phyloP scores from a whole-genome alignment of 106 monocot species.

The Xerophyta viscosa region DNA sequence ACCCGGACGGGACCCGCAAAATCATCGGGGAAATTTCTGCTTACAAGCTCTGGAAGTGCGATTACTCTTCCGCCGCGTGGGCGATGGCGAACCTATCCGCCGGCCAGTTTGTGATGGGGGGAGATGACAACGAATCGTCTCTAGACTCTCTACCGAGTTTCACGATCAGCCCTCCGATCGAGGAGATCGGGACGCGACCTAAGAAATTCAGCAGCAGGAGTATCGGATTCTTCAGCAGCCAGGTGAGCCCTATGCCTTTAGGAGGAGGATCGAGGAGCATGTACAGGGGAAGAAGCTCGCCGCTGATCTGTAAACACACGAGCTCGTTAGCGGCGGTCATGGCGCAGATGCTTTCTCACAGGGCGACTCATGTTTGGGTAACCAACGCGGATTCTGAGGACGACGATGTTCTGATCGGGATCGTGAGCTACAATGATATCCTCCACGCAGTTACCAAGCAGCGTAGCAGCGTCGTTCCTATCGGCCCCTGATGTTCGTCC shows the following conservation, averaged over 20 bases:
- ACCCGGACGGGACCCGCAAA: constrained; percentile 46
- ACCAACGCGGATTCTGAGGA: constrained; percentile 41
- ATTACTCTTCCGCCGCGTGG: constrained; percentile 66
- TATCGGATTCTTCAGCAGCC: constrained; percentile 61
- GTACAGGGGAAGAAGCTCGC: constrained; percentile 78
- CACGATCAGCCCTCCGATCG: constrained; percentile 6
- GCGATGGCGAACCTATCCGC: constrained; percentile 83
- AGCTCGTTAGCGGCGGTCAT: constrained; percentile 91
- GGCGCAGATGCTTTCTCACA: constrained; percentile 93
- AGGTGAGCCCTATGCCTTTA: constrained; percentile 7
- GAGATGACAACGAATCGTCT: constrained; percentile 32
- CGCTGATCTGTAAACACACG: constrained; percentile 57
- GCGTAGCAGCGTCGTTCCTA: constrained; percentile 10
- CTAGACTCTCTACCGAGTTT: constrained; percentile 18
- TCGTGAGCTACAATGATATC: constrained; percentile 71
- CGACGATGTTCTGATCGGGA: constrained; percentile 57
- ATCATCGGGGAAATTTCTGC: constrained; percentile 91
- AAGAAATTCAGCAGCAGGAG: constrained; percentile 89
- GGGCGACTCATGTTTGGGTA: constrained; percentile 95
- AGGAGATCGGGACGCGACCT: constrained; percentile 18
- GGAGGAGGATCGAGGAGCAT: constrained; percentile 39
- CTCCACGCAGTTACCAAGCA: constrained; percentile 67
- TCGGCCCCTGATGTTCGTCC: constrained; percentile 5
- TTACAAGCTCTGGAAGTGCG: constrained; percentile 89
- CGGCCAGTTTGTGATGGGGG: constrained; percentile 77